Evolutionary conservation across 805 yeast genomes (phyloP), one percentile per base, ranked within the genome.

Genomic region (Ogataea corticis): DNA sequence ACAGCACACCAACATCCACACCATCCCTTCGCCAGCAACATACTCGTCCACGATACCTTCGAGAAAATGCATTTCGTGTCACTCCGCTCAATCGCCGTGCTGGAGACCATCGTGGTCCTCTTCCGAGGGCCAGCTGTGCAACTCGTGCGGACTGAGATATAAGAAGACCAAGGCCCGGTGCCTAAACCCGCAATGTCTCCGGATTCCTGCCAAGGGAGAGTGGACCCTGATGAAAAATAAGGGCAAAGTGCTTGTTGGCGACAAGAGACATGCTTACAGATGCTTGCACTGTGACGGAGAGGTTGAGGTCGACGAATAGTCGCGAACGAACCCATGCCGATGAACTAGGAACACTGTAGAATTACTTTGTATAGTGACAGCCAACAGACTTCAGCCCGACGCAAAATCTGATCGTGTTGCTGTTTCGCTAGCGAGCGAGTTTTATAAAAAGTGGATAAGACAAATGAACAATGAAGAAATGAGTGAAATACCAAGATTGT

Each of bases 61-160:
- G 11, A 75, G 96, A 54, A 77, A 76, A 42, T 92, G 99, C 62
- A 82, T 92, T 23, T 88, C 97, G 5, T 92, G 99, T 68, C 89
- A 90, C 6, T 81, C 94, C 1, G 85, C 83, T 45, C 94, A 87
- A 56, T 87, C 96, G 5, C 99, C 99, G 4, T 92, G 99, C 67
- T 92, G 99, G 99, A 79, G 99, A 62, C 99, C 99, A 1, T 85
- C 96, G 4, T 92, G 99, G 99, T 83, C 92, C 3, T 73, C 82
- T 21, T 73, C 82, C 53, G 89, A 86, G 50, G 98, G 97, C n/a
- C 98, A 91, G 69, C 75, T 92, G 55, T 92, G 99, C 72, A 92
- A 92, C 63, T 88, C 97, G 1, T 92, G 99, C 68, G 99, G 99
- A 1, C 72, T 92, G 57, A 75, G 99, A 53, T 92, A 87, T 70